Conservation (phyloP, 1,284 basidiomycete genomes). For the Heimioporus punctisporus region DNA sequence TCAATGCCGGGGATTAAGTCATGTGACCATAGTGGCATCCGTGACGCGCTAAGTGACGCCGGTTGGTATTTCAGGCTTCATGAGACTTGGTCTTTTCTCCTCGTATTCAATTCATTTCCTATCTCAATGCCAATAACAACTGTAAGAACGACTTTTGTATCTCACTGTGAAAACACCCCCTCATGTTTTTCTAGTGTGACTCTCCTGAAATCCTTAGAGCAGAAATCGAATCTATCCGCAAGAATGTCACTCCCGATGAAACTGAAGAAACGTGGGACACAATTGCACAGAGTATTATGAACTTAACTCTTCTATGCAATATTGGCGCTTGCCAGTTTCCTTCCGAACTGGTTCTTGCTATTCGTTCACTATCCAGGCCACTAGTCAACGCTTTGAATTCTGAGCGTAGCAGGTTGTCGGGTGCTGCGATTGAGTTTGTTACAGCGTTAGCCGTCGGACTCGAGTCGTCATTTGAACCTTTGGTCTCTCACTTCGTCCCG, state of each 20-base stretch:
- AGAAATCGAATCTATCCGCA: constrained; percentile 45
- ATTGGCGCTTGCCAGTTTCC: constrained; percentile 60
- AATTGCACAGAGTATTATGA: constrained; percentile 58
- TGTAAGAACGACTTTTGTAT: constrained; percentile 5
- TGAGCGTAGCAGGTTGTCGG: constrained; percentile 80
- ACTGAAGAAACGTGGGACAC: constrained; percentile 86
- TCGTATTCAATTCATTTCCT: background rate
- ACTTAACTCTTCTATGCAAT: constrained; percentile 57
- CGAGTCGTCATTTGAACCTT: constrained; percentile 64
- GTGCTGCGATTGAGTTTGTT: constrained; percentile 69
- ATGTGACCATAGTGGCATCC: constrained; percentile 26
- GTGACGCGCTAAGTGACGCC: constrained; percentile 17
- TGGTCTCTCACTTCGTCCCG: constrained; percentile 72
- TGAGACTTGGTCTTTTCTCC: constrained; percentile 13
- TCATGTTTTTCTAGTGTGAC: constrained; percentile 31
- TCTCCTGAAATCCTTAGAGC: constrained; percentile 36
- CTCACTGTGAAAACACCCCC: too few species aligned
- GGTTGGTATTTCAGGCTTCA: constrained; percentile 17
- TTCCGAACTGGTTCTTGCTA: constrained; percentile 51
- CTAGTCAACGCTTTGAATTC: constrained; percentile 69
- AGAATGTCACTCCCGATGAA: constrained; percentile 58
- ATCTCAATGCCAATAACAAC: constrained; percentile 34
- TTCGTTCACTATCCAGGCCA: constrained; percentile 59
- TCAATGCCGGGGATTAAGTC: constrained; percentile 22
- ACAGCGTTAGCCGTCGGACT: constrained; percentile 55